phyloP scores from a whole-genome alignment of 2,329 filamentous ascomycete genomes.

The Colletotrichum cordylinicola region DNA sequence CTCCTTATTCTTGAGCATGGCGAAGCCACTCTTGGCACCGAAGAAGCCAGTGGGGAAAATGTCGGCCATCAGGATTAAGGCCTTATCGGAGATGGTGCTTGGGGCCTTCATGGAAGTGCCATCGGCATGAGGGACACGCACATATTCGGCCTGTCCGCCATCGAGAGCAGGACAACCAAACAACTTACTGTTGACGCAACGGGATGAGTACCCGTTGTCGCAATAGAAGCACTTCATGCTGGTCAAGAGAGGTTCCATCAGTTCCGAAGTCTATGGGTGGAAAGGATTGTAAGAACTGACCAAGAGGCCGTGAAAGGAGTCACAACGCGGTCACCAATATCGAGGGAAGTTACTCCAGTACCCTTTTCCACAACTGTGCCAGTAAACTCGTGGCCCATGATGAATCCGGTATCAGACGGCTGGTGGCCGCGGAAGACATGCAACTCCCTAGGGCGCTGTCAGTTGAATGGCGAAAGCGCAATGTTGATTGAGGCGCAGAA shows the following conservation, averaged over 20 bases:
- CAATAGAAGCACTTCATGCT: conserved; percentile 86
- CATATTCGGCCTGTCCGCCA: conserved; percentile 83
- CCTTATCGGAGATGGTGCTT: conserved; percentile 72
- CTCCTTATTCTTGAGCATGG: conserved; percentile 61
- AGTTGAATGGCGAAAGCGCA: background rate
- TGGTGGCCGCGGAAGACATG: conserved; percentile 88
- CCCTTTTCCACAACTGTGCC: conserved; percentile 76
- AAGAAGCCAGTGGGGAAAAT: conserved; percentile 91
- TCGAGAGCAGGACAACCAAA: conserved; percentile 76
- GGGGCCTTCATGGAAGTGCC: conserved; percentile 77
- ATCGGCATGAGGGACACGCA: conserved; percentile 82
- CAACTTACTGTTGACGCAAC: conserved; percentile 73
- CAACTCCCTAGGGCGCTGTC: conserved; percentile 66
- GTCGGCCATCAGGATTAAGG: conserved; percentile 87
- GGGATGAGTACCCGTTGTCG: conserved; percentile 75
- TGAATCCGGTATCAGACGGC: conserved; percentile 66
- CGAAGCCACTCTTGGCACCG: conserved; percentile 80
- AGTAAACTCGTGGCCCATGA: conserved; percentile 88
- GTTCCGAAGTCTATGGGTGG: background rate
- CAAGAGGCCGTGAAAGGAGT: conserved; percentile 85
- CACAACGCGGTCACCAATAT: conserved; percentile 80
- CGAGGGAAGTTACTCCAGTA: conserved; percentile 68
- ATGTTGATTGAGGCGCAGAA: conserved; percentile 21
- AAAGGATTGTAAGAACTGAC: conserved; percentile 44
- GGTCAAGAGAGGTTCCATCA: conserved; percentile 11